Base-by-base conservation (phyloP, 2,329 filamentous ascomycete genomes). In the Colletotrichum viniferum region DNA sequence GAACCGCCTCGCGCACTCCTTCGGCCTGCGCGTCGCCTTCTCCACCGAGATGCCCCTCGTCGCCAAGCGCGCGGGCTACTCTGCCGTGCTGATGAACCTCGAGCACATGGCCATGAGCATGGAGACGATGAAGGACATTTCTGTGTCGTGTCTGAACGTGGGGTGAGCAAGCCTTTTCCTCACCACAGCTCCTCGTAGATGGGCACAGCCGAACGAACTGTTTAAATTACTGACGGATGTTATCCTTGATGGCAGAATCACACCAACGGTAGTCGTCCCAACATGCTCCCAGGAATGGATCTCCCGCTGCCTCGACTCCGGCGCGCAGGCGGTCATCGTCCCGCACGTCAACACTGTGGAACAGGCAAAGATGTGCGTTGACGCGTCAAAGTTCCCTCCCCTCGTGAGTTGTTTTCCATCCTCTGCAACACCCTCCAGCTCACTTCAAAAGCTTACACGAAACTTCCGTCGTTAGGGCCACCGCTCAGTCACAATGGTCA, bases 331-430 rank as follows among this genome's bases (percentile, higher is more conserved):
- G 14, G 84, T 90, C 73, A 85, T 90, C 73, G 87, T 90, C 0
- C 88, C 88, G 4, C 82, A 85, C 62, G 83, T 87, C 74, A 85
- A 85, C 78, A 88, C 83, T 7, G 85, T 84, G 6, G 85, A 88
- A 12, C 85, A 88, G 76, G 87, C 86, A 28, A 82, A 79, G 68
- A 81, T 86, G 63, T 83, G 89, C 16, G 88, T 90, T 10, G 81
- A 84, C 77, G 84, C 86, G 12, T 85, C 87, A 77, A 90, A 89
- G 77, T 90, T 90, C 69, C 88, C 88, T 3, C 88, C 88, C 3
- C 80, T 83, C 72, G 88, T 73, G 7, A 24, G 65, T 55, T 36
- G 5, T 4, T 21, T 43, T 28, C 2, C 13, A 0, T 28, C 10
- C 13, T 26, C 26, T 26, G 43, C 30, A 0, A 18, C 3, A 30